phyloP scores from a whole-genome alignment of 2,329 filamentous ascomycete species.

The Colletotrichum musae region DNA sequence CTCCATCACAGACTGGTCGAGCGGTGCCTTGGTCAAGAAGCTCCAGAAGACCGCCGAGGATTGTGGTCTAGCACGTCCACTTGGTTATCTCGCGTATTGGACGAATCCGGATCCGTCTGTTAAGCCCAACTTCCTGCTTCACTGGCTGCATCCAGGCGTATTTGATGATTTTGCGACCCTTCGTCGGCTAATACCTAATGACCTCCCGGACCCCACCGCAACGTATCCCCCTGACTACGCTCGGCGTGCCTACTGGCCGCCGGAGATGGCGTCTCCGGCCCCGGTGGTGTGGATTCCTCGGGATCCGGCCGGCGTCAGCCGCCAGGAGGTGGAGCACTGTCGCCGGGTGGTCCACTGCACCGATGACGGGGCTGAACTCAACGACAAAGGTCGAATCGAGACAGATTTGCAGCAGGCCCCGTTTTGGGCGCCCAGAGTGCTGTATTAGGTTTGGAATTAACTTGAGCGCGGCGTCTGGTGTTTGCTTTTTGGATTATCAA shows the following conservation, averaged over 20 bases:
- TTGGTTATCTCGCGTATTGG: slow-evolving; percentile 48
- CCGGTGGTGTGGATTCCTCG: slow-evolving; percentile 83
- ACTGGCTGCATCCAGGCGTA: slow-evolving; percentile 83
- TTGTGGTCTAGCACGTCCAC: slow-evolving; percentile 47
- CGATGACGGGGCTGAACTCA: slow-evolving; percentile 78
- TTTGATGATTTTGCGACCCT: slow-evolving; percentile 76
- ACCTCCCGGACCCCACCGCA: slow-evolving; percentile 45
- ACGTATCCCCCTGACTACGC: slow-evolving; percentile 71
- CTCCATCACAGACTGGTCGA: slow-evolving; percentile 52
- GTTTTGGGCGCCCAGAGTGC: slow-evolving; percentile 38
- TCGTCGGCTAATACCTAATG: slow-evolving; percentile 47
- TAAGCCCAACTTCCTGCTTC: slow-evolving; percentile 67
- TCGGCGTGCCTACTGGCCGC: slow-evolving; percentile 78
- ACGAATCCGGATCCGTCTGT: slow-evolving; percentile 46
- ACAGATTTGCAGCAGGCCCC: slow-evolving; percentile 40
- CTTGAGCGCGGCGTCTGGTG: slow-evolving; percentile 9
- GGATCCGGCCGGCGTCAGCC: slow-evolving; percentile 77
- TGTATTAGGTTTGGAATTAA: slow-evolving; percentile 28
- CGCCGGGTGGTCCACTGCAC: slow-evolving; percentile 76
- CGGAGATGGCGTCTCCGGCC: slow-evolving; percentile 72
- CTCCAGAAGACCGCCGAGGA: slow-evolving; percentile 45
- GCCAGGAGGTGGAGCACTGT: slow-evolving; percentile 76
- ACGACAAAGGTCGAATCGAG: slow-evolving; percentile 67
- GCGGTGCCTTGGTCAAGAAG: slow-evolving; percentile 55
- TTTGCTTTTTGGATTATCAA: too few relatives aligned